Evolutionary conservation across 352 stramenopile species (phyloP), one percentile per base, ranked within the genome.

Genomic region (Pythium vanterpoolii): DNA sequence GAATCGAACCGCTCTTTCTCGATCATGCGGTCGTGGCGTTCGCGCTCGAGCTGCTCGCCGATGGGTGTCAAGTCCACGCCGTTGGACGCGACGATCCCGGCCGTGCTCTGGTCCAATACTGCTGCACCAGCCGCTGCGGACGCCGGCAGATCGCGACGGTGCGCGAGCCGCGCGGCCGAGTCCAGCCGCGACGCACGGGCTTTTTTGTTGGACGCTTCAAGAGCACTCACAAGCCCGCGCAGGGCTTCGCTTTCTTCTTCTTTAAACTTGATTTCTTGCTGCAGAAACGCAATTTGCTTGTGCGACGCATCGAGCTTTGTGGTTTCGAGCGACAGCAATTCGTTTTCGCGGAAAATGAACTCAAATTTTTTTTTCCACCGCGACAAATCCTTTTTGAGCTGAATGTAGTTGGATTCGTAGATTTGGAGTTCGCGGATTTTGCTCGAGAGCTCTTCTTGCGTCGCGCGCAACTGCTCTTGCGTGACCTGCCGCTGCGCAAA

Each of bases 301-400:
- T 92, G 82, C 0, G 78, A 83, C 16, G 79, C 73, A 50, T 94
- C 82, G n/a, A 94, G 71, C 62, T 94, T 94, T 27, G 76, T 76
- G n/a, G 80, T 90, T 56, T 94, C 84, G 26, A 91, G 72, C 52
- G 80, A 87, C 36, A 94, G 56, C 59, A 94, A 70, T 66, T 94
- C 84, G 66, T 94, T 94, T 64, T 94, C 84, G 42, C 81, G 71
- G 57, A 94, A 92, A 18, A 94, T 83, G 56, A 87, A 92, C 66
- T 94, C 82, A 57, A 92, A 94, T 51, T 92, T 94, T 42, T 92
- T 92, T 64, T 92, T 94, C 84, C 84, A 94, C 58, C 80, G 78
- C 50, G 71, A 42, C 5, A 90, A 61, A 48, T 94, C 84, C 63
- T 88, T 88, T 67, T 91, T 91, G 34, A 86, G 74, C 39, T 76